Evolutionary conservation across 1,139 yeast genomes (phyloP).

Genomic region (Yamadazyma diospyri): DNA sequence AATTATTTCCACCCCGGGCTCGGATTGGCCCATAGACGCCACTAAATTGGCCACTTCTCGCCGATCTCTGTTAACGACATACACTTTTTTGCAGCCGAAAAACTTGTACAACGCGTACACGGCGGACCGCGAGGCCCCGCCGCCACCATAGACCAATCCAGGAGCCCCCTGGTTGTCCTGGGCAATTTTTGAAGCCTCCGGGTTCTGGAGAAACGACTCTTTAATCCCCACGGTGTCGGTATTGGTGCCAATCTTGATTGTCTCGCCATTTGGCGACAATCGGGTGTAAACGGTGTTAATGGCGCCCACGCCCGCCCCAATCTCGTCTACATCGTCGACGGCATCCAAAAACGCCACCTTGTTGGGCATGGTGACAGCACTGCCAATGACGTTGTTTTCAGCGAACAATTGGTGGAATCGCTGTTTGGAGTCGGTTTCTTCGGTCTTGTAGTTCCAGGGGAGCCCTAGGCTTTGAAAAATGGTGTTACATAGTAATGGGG

Average conservation of each 20-base stretch:
- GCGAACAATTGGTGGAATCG: constrained; percentile 12
- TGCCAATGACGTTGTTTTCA: constrained; percentile 17
- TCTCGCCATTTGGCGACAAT: constrained; percentile 7
- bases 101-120: constrained; percentile 23
- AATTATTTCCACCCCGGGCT: constrained; percentile 19
- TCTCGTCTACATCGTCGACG: constrained; percentile 23
- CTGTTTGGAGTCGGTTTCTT: constrained; percentile 13
- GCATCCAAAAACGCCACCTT: constrained; percentile 21
- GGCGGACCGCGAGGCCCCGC: constrained; percentile 32
- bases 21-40: constrained; percentile 16
- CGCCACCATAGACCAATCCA: constrained; percentile 31
- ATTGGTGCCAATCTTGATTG: constrained; percentile 22
- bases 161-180: constrained; percentile 13
- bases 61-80: constrained; percentile 24
- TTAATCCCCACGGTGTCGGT: constrained; percentile 29
- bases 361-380: constrained; percentile 30
- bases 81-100: constrained; percentile 21
- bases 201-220: constrained; percentile 21
- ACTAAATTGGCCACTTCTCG: constrained; percentile 21
- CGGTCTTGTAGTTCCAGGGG: constrained; percentile 23
- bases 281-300: constrained; percentile 28
- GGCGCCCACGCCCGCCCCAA: constrained; percentile 25
- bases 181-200: constrained; percentile 8
- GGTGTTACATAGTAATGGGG: constrained; percentile 16
- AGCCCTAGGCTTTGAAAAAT: constrained; percentile 21